These are phyloP conservation scores for Podaxis mareebaensis DNA, from an alignment of 768 basidiomycete species.

Conservation along the genomic window DNA sequence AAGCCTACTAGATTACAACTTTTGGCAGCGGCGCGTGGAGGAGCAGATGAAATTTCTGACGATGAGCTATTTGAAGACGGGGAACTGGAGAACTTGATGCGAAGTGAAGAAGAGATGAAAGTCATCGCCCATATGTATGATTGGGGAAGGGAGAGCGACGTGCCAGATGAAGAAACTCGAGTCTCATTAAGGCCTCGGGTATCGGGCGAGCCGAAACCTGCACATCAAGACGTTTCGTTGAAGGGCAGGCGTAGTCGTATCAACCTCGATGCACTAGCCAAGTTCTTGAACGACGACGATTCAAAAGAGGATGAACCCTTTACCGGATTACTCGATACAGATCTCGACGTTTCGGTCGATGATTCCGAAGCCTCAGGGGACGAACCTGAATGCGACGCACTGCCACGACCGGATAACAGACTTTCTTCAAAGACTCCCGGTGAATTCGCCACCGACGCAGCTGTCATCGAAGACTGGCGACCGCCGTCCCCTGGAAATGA, in stretches of 20 bases:
- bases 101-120: slow-evolving; percentile 52
- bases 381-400: background rate
- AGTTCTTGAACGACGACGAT: slow-evolving; percentile 43
- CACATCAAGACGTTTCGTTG: slow-evolving; percentile 1
- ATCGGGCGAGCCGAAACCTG: slow-evolving; percentile 15
- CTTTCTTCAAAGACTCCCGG: background rate
- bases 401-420: slow-evolving; percentile 4
- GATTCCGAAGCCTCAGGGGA: slow-evolving; percentile 18
- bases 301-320: slow-evolving; percentile 25
- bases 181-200: slow-evolving; percentile 14
- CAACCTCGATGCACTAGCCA: slow-evolving; percentile 57
- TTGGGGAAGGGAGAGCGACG: slow-evolving; percentile 29
- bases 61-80: slow-evolving; percentile 72
- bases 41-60: slow-evolving; percentile 55
- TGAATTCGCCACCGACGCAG: slow-evolving; percentile 23
- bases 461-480: slow-evolving; percentile 49
- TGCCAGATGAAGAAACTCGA: slow-evolving; percentile 17
- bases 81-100: slow-evolving; percentile 63
- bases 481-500: slow-evolving; percentile 29
- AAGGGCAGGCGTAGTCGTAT: slow-evolving; percentile 38
- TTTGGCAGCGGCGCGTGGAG: slow-evolving; percentile 58
- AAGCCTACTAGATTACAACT: slow-evolving; percentile 68
- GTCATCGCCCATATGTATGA: slow-evolving; percentile 37
- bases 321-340: slow-evolving; percentile 18
- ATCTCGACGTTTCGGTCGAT: slow-evolving; percentile 17